phyloP scores from a whole-genome alignment of 2,329 filamentous ascomycete genomes.

The Penicillium hordei region DNA sequence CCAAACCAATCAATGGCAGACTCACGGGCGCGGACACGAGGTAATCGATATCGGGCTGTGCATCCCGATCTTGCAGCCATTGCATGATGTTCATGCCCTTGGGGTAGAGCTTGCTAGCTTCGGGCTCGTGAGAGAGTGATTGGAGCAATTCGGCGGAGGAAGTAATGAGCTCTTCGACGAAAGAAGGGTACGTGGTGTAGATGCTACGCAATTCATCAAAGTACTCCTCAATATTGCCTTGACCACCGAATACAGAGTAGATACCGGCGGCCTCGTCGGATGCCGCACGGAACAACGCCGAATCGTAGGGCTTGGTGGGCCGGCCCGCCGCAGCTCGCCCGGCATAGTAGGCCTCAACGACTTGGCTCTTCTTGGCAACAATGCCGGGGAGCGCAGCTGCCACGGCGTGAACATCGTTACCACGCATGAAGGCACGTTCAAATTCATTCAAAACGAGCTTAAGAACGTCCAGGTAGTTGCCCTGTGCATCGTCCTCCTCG shows the following conservation, averaged over 20 bases:
- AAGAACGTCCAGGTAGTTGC: slow-evolving; percentile 87
- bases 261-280: slow-evolving; percentile 79
- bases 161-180: slow-evolving; percentile 81
- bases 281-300: slow-evolving; percentile 84
- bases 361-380: slow-evolving; percentile 84
- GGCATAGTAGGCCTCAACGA: slow-evolving; percentile 88
- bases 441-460: slow-evolving; percentile 94
- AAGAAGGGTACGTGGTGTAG: slow-evolving; percentile 85
- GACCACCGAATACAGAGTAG: slow-evolving; percentile 93
- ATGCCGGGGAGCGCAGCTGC: slow-evolving; percentile 86
- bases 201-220: slow-evolving; percentile 95
- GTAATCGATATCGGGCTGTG: slow-evolving; percentile 91
- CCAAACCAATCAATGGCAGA: slow-evolving; percentile 91
- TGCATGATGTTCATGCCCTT: slow-evolving; percentile 95
- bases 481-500: slow-evolving; percentile 83
- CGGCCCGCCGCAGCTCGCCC: slow-evolving; percentile 81
- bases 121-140: slow-evolving; percentile 74
- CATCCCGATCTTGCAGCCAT: slow-evolving; percentile 86
- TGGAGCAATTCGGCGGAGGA: slow-evolving; percentile 85
- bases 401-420: slow-evolving; percentile 93
- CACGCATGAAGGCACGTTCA: slow-evolving; percentile 87
- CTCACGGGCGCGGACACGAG: slow-evolving; percentile 92
- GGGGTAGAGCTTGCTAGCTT: slow-evolving; percentile 90
- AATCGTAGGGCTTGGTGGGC: slow-evolving; percentile 87
- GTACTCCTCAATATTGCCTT: slow-evolving; percentile 99